Conservation (phyloP, 768 basidiomycete genomes). For the Pleurotus djamor region DNA sequence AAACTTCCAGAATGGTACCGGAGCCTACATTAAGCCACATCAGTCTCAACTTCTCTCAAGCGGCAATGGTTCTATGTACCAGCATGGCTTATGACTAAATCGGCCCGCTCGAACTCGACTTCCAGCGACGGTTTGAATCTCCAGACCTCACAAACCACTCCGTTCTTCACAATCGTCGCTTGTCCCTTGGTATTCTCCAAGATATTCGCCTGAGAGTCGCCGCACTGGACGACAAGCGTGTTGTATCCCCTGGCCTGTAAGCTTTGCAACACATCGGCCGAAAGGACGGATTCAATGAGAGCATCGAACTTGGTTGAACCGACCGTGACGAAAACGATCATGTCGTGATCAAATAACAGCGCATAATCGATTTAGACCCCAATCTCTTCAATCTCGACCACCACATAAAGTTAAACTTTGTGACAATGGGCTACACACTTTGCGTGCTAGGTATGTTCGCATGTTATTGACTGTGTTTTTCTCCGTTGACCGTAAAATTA, state of each 20-base stretch:
- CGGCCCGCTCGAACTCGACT: constrained; percentile 59
- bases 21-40: constrained; percentile 54
- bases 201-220: constrained; percentile 56
- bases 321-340: constrained; percentile 76
- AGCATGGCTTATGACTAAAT: constrained; percentile 91
- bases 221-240: constrained; percentile 73
- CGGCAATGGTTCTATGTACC: constrained; percentile 46
- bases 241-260: constrained; percentile 57
- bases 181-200: constrained; percentile 9
- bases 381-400: neutral
- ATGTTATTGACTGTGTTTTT: too few species aligned
- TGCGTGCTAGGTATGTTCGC: constrained; percentile 68
- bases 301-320: constrained; percentile 87
- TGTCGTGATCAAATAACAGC: constrained; percentile 12
- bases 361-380: neutral
- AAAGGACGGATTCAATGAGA: constrained; percentile 62
- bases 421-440: constrained; percentile 85
- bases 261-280: constrained; percentile 51
- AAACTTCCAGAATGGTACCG: constrained; percentile 89
- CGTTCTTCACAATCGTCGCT: constrained; percentile 30
- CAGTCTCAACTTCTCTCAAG: neutral
- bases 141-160: constrained; percentile 62
- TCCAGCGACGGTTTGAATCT: constrained; percentile 74
- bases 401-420: neutral
- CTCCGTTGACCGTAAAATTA: constrained; percentile 18